Conservation (phyloP, 495 filamentous ascomycete species). For the Schizothecium vesticola region DNA sequence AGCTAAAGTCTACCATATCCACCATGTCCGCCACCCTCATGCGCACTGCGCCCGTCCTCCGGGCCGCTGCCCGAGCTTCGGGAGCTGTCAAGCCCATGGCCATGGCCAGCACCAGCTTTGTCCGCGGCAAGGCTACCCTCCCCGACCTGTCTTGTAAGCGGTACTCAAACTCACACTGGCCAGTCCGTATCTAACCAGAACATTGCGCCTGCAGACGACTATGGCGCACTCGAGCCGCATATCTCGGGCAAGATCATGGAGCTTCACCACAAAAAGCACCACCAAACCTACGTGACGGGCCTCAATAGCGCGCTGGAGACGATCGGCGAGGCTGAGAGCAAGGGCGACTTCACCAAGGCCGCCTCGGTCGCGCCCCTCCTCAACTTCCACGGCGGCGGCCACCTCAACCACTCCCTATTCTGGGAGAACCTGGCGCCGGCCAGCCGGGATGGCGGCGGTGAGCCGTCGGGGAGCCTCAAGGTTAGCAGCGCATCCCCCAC, state of each 20-base stretch:
- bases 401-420: constrained; percentile 92
- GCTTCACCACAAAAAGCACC: constrained; percentile 74
- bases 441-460: constrained; percentile 62
- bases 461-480: constrained; percentile 54
- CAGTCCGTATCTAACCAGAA: background rate
- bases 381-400: constrained; percentile 96
- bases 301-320: constrained; percentile 61
- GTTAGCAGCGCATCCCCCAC: constrained; percentile 8
- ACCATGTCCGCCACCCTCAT: constrained; percentile 51
- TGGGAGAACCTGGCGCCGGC: constrained; percentile 96
- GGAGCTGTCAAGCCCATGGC: constrained; percentile 45
- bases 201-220: constrained; percentile 61
- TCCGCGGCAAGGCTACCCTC: constrained; percentile 83
- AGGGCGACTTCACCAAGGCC: constrained; percentile 58
- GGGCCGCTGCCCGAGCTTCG: constrained; percentile 40
- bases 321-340: constrained; percentile 52
- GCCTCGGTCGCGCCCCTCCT: constrained; percentile 80
- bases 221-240: constrained; percentile 85
- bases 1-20: background rate
- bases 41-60: constrained; percentile 42
- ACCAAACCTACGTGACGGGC: constrained; percentile 72
- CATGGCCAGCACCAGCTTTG: constrained; percentile 65
- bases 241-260: constrained; percentile 99
- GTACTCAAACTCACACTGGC: background rate
- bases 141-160: constrained; percentile 87